Conservation (phyloP, 2,329 filamentous ascomycete genomes). For the Beauveria caledonica region DNA sequence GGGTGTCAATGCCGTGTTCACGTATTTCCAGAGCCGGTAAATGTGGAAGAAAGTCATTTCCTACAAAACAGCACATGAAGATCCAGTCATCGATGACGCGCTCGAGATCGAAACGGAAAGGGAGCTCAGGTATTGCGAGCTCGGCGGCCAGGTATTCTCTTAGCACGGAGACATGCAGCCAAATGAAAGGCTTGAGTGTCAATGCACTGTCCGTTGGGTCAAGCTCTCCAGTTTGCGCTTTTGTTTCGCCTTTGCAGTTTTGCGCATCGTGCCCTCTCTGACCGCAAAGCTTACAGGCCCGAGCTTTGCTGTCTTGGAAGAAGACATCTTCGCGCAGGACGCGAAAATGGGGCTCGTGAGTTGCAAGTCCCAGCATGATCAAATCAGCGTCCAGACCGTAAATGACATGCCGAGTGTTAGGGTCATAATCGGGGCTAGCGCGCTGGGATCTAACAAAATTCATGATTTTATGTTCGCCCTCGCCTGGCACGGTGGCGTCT, state of each 20-base stretch:
- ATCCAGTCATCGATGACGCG: constrained; percentile 96
- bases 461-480: constrained; percentile 99
- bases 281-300: constrained; percentile 80
- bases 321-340: constrained; percentile 97
- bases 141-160: constrained; percentile 91
- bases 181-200: constrained; percentile 87
- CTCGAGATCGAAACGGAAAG: constrained; percentile 88
- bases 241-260: constrained; percentile 72
- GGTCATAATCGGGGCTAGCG: constrained; percentile 81
- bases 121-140: constrained; percentile 71
- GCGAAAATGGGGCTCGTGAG: constrained; percentile 94
- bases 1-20: constrained; percentile 91
- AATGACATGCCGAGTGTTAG: constrained; percentile 95
- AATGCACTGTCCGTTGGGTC: constrained; percentile 69
- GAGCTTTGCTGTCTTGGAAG: constrained; percentile 74
- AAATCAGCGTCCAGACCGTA: constrained; percentile 96
- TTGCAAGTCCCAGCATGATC: constrained; percentile 96
- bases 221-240: constrained; percentile 69
- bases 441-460: constrained; percentile 92
- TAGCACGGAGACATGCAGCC: constrained; percentile 87
- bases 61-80: constrained; percentile 98
- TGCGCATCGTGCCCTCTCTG: constrained; percentile 86
- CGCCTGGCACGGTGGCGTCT: constrained; percentile 92
- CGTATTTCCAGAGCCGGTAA: constrained; percentile 95
- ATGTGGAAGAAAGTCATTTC: constrained; percentile 96